A percentile compares a stretch with the other conserved stretches of the same genome.
phyloP scores from a whole-genome alignment of 805 yeast genomes.

The Spathaspora girioi region DNA sequence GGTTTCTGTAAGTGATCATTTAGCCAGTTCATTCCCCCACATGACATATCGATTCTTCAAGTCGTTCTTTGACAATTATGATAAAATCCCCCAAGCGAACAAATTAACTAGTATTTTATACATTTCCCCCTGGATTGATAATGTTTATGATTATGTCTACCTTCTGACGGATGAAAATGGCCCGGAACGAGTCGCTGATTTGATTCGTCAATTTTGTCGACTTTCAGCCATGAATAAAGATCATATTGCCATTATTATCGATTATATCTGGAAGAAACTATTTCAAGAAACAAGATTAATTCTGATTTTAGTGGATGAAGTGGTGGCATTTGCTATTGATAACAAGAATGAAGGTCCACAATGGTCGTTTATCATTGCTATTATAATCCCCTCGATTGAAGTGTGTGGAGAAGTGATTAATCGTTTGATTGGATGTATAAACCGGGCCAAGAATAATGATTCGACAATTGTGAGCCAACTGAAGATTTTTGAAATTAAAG shows the following conservation, averaged over 20 bases:
- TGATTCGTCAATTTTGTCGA: slow-evolving; percentile 60
- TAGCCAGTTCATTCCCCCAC: slow-evolving; percentile 56
- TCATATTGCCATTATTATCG: slow-evolving; percentile 51
- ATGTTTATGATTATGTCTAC: slow-evolving; percentile 57
- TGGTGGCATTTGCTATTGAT: slow-evolving; percentile 69
- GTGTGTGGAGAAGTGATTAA: slow-evolving; percentile 62
- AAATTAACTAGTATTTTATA: slow-evolving; percentile 46
- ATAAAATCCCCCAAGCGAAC: slow-evolving; percentile 29
- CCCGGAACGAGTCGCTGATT: slow-evolving; percentile 52
- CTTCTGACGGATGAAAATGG: slow-evolving; percentile 55
- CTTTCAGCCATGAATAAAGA: slow-evolving; percentile 49
- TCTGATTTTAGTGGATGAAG: slow-evolving; percentile 63
- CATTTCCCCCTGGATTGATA: slow-evolving; percentile 72
- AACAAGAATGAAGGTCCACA: slow-evolving; percentile 71
- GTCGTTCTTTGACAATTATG: slow-evolving; percentile 45
- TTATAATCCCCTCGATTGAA: slow-evolving; percentile 73
- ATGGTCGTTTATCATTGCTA: slow-evolving; percentile 60
- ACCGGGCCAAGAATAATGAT: slow-evolving; percentile 43
- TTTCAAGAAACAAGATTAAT: slow-evolving; percentile 59
- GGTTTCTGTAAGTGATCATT: slow-evolving; percentile 48
- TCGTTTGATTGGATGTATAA: slow-evolving; percentile 53
- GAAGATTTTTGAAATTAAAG: slow-evolving; percentile 68
- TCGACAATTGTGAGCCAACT: slow-evolving; percentile 37
- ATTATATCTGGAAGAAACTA: slow-evolving; percentile 64
- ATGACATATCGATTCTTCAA: slow-evolving; percentile 59